These are phyloP conservation scores for Calonectria montana DNA, from an alignment of 2,329 filamentous ascomycete genomes.

Conservation along the genomic window DNA sequence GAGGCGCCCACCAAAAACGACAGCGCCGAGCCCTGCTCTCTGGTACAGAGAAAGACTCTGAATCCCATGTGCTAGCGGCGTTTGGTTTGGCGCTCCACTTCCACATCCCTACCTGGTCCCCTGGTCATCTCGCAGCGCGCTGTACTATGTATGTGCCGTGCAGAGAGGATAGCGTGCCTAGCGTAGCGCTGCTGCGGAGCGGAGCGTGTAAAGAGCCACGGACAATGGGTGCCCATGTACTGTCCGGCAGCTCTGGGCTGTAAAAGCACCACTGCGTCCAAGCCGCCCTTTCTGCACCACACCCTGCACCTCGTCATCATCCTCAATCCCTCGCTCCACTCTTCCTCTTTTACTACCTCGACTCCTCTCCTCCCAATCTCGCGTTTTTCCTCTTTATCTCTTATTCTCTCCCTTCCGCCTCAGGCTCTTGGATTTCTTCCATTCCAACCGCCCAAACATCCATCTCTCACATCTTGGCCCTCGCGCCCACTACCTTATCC, in stretches of 20 bases:
- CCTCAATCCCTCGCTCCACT: conserved; percentile 40
- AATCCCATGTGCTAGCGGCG: conserved; percentile 5
- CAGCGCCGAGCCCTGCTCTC: conserved; percentile 1
- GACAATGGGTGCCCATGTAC: not conserved
- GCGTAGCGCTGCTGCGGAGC: conserved; percentile 14
- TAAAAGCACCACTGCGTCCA: conserved; percentile 23
- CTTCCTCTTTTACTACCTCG: conserved; percentile 24
- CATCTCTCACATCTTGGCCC: conserved; percentile 29
- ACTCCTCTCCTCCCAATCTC: conserved; percentile 29
- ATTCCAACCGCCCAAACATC: conserved; percentile 33
- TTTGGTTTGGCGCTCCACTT: conserved; percentile 5
- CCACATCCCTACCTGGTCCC: not conserved
- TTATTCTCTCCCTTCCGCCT: conserved; percentile 33
- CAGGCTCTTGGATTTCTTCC: conserved; percentile 33
- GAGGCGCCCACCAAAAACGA: conserved; percentile 2
- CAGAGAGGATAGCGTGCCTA: not conserved
- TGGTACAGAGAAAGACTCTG: not conserved
- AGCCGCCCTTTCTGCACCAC: conserved; percentile 35
- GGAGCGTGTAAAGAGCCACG: conserved; percentile 12
- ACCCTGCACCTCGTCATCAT: conserved; percentile 45
- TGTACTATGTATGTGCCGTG: not conserved
- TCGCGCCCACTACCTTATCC: conserved; percentile 27
- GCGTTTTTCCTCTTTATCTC: conserved; percentile 30
- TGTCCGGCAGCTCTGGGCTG: conserved; percentile 15
- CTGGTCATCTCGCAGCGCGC: conserved; percentile 6